Evolutionary conservation across 768 basidiomycete species (phyloP).

Genomic region (Kwoniella bestiolae): DNA sequence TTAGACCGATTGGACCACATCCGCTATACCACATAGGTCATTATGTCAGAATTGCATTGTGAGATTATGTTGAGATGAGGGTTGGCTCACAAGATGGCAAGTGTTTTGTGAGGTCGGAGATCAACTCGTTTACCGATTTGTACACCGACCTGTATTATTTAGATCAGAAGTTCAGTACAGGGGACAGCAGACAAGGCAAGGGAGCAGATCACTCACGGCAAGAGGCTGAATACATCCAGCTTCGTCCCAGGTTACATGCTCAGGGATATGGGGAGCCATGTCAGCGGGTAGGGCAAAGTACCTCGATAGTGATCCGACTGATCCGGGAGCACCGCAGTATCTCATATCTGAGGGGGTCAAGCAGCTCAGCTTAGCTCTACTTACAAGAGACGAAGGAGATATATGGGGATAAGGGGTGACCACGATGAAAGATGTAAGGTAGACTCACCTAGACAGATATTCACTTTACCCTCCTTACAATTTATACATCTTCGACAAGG

Average conservation of each 20-base stretch:
- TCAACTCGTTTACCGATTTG: slow-evolving; percentile 51
- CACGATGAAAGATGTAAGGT: not conserved
- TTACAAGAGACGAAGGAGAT: not conserved
- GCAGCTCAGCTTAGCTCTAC: not conserved
- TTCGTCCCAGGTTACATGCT: slow-evolving; percentile 46
- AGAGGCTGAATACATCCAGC: slow-evolving; percentile 52
- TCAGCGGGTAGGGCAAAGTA: slow-evolving; percentile 49
- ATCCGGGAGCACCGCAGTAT: slow-evolving; percentile 52
- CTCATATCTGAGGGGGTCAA: slow-evolving; percentile 28
- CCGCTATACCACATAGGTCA: slow-evolving; percentile 28
- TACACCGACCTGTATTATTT: slow-evolving; percentile 38
- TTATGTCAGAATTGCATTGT: not conserved
- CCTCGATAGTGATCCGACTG: slow-evolving; percentile 45
- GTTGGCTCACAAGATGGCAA: slow-evolving; percentile 48
- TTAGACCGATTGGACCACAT: slow-evolving; percentile 52
- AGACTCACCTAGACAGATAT: slow-evolving; percentile 46
- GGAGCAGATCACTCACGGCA: slow-evolving; percentile 34
- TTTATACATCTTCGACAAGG: slow-evolving; percentile 50
- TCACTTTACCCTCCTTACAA: slow-evolving; percentile 47
- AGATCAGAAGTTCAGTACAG: not conserved
- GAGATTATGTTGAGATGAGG: not conserved
- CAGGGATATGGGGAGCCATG: slow-evolving; percentile 52
- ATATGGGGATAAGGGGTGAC: not conserved
- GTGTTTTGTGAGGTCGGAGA: slow-evolving; percentile 41
- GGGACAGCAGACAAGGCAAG: not conserved